A percentile compares a stretch with the other conserved stretches of the same genome.
These are phyloP conservation scores for Mycena leptocephala DNA, from an alignment of 768 basidiomycete genomes.

Conservation along the genomic window DNA sequence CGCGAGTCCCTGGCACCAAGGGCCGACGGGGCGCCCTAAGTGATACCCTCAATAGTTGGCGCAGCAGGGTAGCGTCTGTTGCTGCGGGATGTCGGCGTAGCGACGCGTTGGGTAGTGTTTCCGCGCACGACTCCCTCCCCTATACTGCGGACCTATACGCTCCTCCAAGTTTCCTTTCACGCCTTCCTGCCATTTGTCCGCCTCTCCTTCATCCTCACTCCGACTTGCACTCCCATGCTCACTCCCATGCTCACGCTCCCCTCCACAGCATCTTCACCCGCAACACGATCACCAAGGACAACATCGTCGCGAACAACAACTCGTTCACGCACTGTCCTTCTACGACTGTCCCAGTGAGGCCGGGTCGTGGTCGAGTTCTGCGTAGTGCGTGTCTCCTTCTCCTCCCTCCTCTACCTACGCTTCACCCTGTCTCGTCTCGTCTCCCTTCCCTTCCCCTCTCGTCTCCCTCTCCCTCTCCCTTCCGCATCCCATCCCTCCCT, in stretches of 20 bases:
- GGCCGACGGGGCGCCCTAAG: too few species aligned
- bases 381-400: not conserved
- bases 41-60: too few species aligned
- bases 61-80: too few species aligned
- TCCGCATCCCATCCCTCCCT: too few species aligned
- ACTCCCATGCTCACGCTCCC: too few species aligned
- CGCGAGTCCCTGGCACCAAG: too few species aligned
- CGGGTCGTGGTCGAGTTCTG: not conserved
- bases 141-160: not conserved
- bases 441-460: constrained; percentile 36
- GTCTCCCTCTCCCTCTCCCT: constrained; percentile 48
- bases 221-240: too few species aligned
- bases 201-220: not conserved
- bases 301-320: constrained; percentile 34
- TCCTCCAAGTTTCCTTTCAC: not conserved
- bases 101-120: too few species aligned
- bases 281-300: constrained; percentile 35
- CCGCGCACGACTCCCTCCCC: too few species aligned
- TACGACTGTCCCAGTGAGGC: constrained; percentile 28
- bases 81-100: too few species aligned
- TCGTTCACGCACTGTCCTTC: constrained; percentile 37
- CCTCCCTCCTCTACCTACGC: not conserved
- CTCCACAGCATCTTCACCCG: constrained; percentile 31
- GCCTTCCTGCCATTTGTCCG: not conserved
- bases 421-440: constrained; percentile 21